Conservation (phyloP, 2,329 filamentous ascomycete genomes). For the Stromatinia cepivora region DNA sequence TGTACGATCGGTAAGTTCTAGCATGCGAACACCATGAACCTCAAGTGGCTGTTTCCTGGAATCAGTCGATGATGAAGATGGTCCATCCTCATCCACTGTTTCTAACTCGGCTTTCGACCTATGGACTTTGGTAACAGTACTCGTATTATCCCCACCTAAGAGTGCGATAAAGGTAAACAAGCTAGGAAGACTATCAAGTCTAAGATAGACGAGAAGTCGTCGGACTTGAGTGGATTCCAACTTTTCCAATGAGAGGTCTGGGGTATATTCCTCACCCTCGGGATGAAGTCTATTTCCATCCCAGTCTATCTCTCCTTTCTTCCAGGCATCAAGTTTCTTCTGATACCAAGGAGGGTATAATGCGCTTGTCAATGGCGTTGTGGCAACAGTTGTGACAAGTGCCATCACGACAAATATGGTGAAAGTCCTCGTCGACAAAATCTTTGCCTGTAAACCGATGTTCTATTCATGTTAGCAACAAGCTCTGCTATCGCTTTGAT, state of each 20-base stretch:
- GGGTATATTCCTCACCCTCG: constrained; percentile 42
- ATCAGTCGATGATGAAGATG: constrained; percentile 34
- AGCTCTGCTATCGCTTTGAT: not conserved
- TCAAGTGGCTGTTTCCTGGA: constrained; percentile 31
- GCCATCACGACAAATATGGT: constrained; percentile 97
- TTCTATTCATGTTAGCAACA: constrained; percentile 49
- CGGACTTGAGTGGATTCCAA: constrained; percentile 54
- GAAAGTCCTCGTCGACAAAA: constrained; percentile 78
- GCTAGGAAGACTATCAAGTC: constrained; percentile 79
- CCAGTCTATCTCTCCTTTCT: constrained; percentile 89
- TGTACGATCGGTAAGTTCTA: constrained; percentile 87
- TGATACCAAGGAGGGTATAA: constrained; percentile 80
- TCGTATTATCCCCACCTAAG: constrained; percentile 57
- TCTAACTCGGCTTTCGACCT: constrained; percentile 39
- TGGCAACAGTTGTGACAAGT: constrained; percentile 79
- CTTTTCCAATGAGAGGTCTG: constrained; percentile 47
- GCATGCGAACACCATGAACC: constrained; percentile 74
- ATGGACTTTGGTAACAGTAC: constrained; percentile 40
- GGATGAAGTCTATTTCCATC: constrained; percentile 55
- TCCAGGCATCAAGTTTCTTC: constrained; percentile 71
- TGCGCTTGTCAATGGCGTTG: constrained; percentile 71
- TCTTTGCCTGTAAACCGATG: constrained; percentile 80
- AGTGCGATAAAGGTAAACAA: constrained; percentile 81
- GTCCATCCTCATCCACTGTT: constrained; percentile 36
- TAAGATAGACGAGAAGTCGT: constrained; percentile 75